phyloP scores from a whole-genome alignment of 2,329 filamentous ascomycete species.

The Ascochyta viciae-villosae region DNA sequence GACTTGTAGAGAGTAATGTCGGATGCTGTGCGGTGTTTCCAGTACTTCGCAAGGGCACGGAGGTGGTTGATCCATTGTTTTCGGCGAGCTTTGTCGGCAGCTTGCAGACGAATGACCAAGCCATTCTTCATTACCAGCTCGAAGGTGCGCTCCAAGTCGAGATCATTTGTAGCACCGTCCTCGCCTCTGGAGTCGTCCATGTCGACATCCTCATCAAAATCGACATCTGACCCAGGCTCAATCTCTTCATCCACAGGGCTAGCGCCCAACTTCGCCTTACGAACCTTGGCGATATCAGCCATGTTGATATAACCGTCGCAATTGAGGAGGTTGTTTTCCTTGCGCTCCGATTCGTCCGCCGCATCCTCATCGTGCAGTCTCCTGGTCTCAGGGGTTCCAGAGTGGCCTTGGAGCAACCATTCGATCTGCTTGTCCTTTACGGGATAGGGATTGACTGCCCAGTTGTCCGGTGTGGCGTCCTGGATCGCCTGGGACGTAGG shows the following conservation, averaged over 20 bases:
- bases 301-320: slow-evolving; percentile 72
- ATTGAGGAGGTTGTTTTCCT: slow-evolving; percentile 63
- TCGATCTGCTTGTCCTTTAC: slow-evolving; percentile 60
- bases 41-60: slow-evolving; percentile 65
- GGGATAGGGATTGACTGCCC: slow-evolving; percentile 68
- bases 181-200: slow-evolving; percentile 54
- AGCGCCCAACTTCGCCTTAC: slow-evolving; percentile 61
- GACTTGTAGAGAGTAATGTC: slow-evolving; percentile 66
- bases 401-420: slow-evolving; percentile 60
- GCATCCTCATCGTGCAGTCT: slow-evolving; percentile 64
- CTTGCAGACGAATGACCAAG: slow-evolving; percentile 66
- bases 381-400: slow-evolving; percentile 53
- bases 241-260: slow-evolving; percentile 61
- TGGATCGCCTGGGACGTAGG: slow-evolving; percentile 63
- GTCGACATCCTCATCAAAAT: slow-evolving; percentile 59
- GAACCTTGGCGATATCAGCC: slow-evolving; percentile 63
- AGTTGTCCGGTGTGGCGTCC: slow-evolving; percentile 65
- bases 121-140: slow-evolving; percentile 69
- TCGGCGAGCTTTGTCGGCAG: slow-evolving; percentile 63
- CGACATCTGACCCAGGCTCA: slow-evolving; percentile 61
- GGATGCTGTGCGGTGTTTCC: slow-evolving; percentile 62
- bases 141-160: slow-evolving; percentile 66
- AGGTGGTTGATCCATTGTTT: slow-evolving; percentile 69
- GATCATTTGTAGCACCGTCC: slow-evolving; percentile 60
- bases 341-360: slow-evolving; percentile 64